phyloP scores from a whole-genome alignment of 2,329 filamentous ascomycete species.

The Tolypocladium paradoxum region DNA sequence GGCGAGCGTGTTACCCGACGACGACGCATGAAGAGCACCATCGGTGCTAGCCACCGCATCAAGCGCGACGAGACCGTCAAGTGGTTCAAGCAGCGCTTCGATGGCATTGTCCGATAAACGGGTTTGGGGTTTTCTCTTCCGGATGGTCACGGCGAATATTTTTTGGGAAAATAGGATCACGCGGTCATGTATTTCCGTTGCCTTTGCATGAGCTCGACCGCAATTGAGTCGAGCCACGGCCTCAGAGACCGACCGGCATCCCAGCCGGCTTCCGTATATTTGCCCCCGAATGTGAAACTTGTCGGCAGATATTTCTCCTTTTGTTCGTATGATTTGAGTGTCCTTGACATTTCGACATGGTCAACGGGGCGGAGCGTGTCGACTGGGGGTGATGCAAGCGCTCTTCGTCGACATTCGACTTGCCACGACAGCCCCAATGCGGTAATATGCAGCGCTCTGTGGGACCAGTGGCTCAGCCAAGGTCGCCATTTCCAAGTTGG shows the following conservation, averaged over 20 bases:
- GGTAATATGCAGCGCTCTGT: neutral
- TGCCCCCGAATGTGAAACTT: constrained; percentile 23
- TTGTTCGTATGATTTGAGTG: neutral
- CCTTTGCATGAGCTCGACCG: constrained; percentile 42
- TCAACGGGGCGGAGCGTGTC: neutral
- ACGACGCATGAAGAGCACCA: constrained; percentile 74
- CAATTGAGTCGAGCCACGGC: constrained; percentile 53
- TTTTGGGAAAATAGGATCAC: constrained; percentile 19
- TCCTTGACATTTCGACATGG: neutral
- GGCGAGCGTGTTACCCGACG: constrained; percentile 97
- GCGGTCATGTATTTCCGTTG: constrained; percentile 31
- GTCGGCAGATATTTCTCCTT: neutral
- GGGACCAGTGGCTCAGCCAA: neutral
- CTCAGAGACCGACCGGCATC: constrained; percentile 63
- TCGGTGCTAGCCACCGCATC: constrained; percentile 88
- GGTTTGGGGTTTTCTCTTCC: constrained; percentile 18
- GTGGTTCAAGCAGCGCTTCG: constrained; percentile 89
- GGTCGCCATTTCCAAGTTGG: neutral
- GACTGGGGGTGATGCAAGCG: neutral
- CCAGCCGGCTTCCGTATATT: constrained; percentile 49
- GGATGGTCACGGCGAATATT: constrained; percentile 31
- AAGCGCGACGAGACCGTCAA: constrained; percentile 90
- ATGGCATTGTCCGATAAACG: constrained; percentile 95
- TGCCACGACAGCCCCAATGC: neutral
- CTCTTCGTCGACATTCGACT: neutral